These are phyloP conservation scores for Pythium sukuiense DNA, from an alignment of 352 stramenopile genomes.

Conservation along the genomic window DNA sequence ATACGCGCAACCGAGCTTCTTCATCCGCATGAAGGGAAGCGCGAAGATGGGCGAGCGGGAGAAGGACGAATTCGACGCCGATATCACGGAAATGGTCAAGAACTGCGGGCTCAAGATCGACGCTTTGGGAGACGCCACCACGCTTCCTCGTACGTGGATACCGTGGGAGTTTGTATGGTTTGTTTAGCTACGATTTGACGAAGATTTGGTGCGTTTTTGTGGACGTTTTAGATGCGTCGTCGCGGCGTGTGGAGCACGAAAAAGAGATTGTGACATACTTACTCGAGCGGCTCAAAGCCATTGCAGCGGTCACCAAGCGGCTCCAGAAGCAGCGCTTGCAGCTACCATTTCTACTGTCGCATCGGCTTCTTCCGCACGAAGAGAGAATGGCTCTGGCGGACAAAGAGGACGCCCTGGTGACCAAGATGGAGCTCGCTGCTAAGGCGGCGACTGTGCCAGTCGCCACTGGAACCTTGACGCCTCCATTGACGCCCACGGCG, in stretches of 20 bases:
- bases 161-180: neutral
- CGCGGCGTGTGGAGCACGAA: constrained; percentile 43
- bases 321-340: constrained; percentile 74
- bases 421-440: constrained; percentile 23
- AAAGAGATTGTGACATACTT: constrained; percentile 76
- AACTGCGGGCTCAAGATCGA: constrained; percentile 66
- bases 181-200: too few relatives aligned
- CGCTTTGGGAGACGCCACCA: constrained; percentile 40
- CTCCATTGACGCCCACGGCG: neutral
- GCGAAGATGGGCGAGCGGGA: constrained; percentile 64
- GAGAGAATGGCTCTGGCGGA: constrained; percentile 49
- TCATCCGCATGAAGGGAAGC: constrained; percentile 56
- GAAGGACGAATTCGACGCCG: constrained; percentile 76
- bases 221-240: constrained; percentile 14
- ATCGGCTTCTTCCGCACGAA: constrained; percentile 65
- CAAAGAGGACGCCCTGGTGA: constrained; percentile 48
- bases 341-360: constrained; percentile 66
- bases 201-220: neutral
- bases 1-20: constrained; percentile 60
- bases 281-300: constrained; percentile 66
- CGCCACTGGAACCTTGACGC: neutral
- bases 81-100: constrained; percentile 74
- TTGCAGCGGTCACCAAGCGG: constrained; percentile 58
- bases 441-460: constrained; percentile 25
- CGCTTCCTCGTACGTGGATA: constrained; percentile 19